Percentiles rank a stretch among this genome's conserved stretches.
phyloP scores from a whole-genome alignment of 192 early-diverging fungal genomes.

The Thamnidium elegans region DNA sequence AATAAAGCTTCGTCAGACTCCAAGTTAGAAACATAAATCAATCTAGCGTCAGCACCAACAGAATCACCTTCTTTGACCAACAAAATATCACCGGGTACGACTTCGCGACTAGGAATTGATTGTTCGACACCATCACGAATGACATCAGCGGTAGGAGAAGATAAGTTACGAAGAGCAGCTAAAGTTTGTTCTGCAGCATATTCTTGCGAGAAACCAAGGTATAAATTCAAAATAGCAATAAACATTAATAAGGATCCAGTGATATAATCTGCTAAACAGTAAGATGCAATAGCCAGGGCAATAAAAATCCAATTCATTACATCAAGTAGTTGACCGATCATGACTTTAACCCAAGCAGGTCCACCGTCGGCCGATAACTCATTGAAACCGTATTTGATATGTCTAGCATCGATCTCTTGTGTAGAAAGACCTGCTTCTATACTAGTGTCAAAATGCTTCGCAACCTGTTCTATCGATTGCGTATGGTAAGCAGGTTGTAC shows the following conservation, averaged over 20 bases:
- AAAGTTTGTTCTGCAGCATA: slow-evolving; percentile 92
- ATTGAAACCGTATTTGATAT: slow-evolving; percentile 52
- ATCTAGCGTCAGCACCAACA: slow-evolving; percentile 83
- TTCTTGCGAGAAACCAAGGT: slow-evolving; percentile 93
- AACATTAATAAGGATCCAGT: slow-evolving; percentile 71
- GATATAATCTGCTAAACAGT: slow-evolving; percentile 60
- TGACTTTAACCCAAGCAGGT: slow-evolving; percentile 57
- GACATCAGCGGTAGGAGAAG: slow-evolving; percentile 82
- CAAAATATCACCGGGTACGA: slow-evolving; percentile 89
- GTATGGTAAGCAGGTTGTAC: not conserved
- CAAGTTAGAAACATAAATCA: slow-evolving; percentile 82
- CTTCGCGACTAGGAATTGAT: slow-evolving; percentile 67
- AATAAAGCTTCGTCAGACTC: slow-evolving; percentile 90
- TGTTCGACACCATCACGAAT: slow-evolving; percentile 80
- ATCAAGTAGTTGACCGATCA: slow-evolving; percentile 61
- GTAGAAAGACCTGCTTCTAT: slow-evolving; percentile 34
- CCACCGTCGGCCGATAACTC: slow-evolving; percentile 60
- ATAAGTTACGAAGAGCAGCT: slow-evolving; percentile 83
- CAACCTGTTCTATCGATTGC: slow-evolving; percentile 8
- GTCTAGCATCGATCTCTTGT: slow-evolving; percentile 38
- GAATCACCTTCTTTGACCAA: slow-evolving; percentile 91
- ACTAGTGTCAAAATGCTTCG: not conserved
- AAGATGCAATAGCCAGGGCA: slow-evolving; percentile 44
- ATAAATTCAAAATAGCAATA: slow-evolving; percentile 81
- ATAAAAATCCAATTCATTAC: slow-evolving; percentile 60